Evolutionary conservation across 441 rosid species (phyloP), one percentile per base, ranked within the genome.

Genomic region (Viola pubescens): DNA sequence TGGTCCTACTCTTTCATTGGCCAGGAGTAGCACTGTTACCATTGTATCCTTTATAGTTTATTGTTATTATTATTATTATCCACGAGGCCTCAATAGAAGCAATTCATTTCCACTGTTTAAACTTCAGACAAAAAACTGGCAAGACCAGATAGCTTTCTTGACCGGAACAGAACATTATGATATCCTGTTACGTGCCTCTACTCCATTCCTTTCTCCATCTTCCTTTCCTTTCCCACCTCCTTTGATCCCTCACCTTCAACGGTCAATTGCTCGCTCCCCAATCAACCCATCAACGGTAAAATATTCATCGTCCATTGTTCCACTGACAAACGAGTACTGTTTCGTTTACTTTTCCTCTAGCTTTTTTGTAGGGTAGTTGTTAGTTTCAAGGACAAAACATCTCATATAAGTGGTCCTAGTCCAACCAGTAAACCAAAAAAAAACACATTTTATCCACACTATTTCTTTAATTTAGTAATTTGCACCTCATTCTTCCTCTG

Each of bases 211-310:
- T 56, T 19, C 52, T 13, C 52, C 37, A 43, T 66, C 47, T n/a
- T 19, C 54, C 60, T 2, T 6, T 4, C 39, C 46, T 42, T 38
- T 13, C 52, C 34, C 34, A 1, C 34, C 34, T 26, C 3, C 34
- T 2, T 26, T 26, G 34, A 26, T 50, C 57, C 10, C 42, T 5
- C 44, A 3, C 16, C 59, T 56, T 66, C 75, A 60, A 60, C 66
- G 66, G 79, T 77, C 81, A 79, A 75, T 52, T 43, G n/a, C 67
- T 60, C 77, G 62, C 39, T 3, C 65, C 43, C 65, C 12, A 44
- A 41, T 7, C 42, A 62, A 34, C 59, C 52, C 68, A 48, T 37
- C 66, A 66, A 73, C 62, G 9, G 63, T 62, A 51, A 65, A 59
- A 54, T 61, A 64, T 52, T 52, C 45, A 57, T 7, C 4, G 5